Base-by-base conservation (phyloP, 805 yeast species). In the Wickerhamomyces xylosicus region DNA sequence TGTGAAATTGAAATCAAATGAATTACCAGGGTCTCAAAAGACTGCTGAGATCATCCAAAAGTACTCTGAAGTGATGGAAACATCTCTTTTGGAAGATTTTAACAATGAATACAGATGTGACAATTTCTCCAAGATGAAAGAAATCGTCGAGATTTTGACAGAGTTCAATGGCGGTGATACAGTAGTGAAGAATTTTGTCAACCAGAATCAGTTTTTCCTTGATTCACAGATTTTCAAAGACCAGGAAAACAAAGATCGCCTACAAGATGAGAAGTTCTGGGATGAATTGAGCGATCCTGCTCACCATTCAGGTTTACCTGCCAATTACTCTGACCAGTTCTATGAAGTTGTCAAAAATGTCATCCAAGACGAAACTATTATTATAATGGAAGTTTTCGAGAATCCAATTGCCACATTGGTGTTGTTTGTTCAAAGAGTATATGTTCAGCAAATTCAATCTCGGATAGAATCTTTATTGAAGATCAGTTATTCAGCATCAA, bases 101-200 rank as follows among this genome's bases (percentile, higher is more conserved):
- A 82, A 79, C 49, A 66, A 71, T 19, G 85, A 86, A n/a, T 84
- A 83, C 48, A 73, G 76, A 41, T 73, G 72, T 19, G 78, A 77
- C 43, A 80, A 85, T 48, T 72, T 76, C 48, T 64, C 66, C n/a
- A 74, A 73, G 39, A 78, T 92, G 81, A 77, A 74, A 50, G 86
- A 79, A 41, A 72, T 79, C 19, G 85, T 96, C 0, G 75, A 74
- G 37, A 73, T 87, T 15, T 65, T 89, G 37, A 72, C 77, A 38
- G 84, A 78, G 44, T 90, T 79, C 63, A 89, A 90, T 53, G 90
- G 86, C 16, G 96, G 96, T 11, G 69, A 74, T 10, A 78, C 81
- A 42, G 90, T 89, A 8, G 81, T 85, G 8, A 85, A 80, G 53
- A 77, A 80, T 36, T 90, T 85, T 60, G 83, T 89, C 33, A 77